Conservation (phyloP, 2,329 filamentous ascomycete species). For the Fusarium oxysporum region DNA sequence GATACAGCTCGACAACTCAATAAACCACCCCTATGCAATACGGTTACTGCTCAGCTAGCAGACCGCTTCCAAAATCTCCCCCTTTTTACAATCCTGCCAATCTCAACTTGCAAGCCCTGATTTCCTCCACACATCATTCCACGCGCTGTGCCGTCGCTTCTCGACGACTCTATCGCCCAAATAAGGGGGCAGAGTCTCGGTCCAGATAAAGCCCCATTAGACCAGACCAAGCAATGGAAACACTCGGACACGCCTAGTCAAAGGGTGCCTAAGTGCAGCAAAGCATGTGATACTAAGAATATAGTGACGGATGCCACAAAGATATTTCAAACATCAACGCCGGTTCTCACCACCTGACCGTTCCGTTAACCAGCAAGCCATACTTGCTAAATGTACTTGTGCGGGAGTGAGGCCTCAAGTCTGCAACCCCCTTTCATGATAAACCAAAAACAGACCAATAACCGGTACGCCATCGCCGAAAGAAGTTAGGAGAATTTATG, state of each 20-base stretch:
- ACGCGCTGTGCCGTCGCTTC: constrained; percentile 31
- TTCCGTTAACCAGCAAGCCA: constrained; percentile 31
- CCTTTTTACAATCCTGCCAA: constrained; percentile 39
- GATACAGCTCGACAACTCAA: constrained; percentile 27
- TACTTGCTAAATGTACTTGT: constrained; percentile 39
- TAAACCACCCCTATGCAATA: constrained; percentile 7
- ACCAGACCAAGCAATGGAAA: constrained; percentile 29
- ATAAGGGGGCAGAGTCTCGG: constrained; percentile 28
- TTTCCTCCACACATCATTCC: constrained; percentile 4
- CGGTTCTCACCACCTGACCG: constrained; percentile 33
- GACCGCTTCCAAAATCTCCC: constrained; percentile 1
- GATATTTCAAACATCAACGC: constrained; percentile 43
- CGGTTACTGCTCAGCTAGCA: constrained; percentile 25
- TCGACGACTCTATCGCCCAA: constrained; percentile 40
- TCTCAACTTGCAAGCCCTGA: constrained; percentile 29
- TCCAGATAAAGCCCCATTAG: constrained; percentile 38
- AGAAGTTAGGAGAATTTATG: constrained; percentile 46
- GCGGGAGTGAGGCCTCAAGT: constrained; percentile 27
- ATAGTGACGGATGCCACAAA: constrained; percentile 28
- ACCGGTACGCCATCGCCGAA: constrained; percentile 46
- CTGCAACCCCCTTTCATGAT: constrained; percentile 30
- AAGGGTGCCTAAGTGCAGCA: constrained; percentile 1
- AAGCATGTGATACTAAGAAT: constrained; percentile 26
- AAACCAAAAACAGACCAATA: constrained; percentile 36
- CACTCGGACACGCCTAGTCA: background rate